These are phyloP conservation scores for Gaeumannomyces sp. DNA, from an alignment of 2,329 filamentous ascomycete species.

Conservation along the genomic window DNA sequence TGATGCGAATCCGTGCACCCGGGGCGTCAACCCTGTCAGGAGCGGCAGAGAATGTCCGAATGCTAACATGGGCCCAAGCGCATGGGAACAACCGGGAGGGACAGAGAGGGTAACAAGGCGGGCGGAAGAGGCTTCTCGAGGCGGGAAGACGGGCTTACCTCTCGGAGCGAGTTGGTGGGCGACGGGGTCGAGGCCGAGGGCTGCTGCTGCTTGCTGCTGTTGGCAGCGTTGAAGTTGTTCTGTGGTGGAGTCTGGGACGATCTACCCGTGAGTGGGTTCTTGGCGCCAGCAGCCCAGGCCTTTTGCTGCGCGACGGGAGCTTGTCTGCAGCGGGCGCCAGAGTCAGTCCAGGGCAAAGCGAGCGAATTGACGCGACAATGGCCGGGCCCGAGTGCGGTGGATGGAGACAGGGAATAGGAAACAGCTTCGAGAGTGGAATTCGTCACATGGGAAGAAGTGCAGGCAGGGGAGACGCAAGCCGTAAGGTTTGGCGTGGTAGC, in stretches of 20 bases:
- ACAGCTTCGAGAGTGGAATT: constrained; percentile 3
- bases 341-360: constrained; percentile 6
- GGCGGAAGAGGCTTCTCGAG: constrained; percentile 7
- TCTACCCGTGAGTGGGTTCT: constrained; percentile 26
- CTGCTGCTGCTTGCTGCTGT: constrained; percentile 16
- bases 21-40: neutral
- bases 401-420: constrained; percentile 7
- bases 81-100: constrained; percentile 10
- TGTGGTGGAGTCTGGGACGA: constrained; percentile 19
- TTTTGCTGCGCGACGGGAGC: constrained; percentile 22
- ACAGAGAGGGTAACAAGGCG: neutral
- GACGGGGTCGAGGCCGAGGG: constrained; percentile 10
- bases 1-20: constrained; percentile 1
- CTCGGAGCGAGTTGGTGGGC: constrained; percentile 22
- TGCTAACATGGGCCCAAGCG: constrained; percentile 10
- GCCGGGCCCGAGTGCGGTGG: neutral
- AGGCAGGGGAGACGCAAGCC: neutral
- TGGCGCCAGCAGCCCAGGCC: constrained; percentile 23
- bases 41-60: constrained; percentile 2
- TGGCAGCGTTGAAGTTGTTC: constrained; percentile 16
- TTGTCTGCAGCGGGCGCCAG: constrained; percentile 20
- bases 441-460: neutral
- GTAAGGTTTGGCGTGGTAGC: neutral
- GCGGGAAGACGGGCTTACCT: constrained; percentile 19
- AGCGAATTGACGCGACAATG: constrained; percentile 7